Evolutionary conservation across 2,329 filamentous ascomycete genomes (phyloP), one percentile per base, ranked within the genome.

Genomic region (Metarhizium sp.): DNA sequence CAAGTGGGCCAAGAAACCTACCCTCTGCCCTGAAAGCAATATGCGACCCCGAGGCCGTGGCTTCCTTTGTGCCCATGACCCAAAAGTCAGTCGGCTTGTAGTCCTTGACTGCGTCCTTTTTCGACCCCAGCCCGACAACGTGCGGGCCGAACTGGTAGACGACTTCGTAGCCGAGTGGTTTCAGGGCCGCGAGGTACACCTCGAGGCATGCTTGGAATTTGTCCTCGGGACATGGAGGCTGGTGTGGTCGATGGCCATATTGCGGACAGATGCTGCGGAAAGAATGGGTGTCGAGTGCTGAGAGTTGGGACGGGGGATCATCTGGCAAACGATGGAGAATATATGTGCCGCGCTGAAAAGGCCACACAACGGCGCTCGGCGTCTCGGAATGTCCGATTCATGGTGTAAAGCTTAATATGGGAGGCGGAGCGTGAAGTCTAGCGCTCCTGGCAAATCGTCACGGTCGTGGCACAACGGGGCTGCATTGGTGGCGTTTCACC

Each of bases 171-270:
- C 69, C 69, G 34, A 74, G 64, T 2, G 70, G 66, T 38, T 63
- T 63, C 20, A 74, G 68, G 32, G 66, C 68, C 8, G 61, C 61
- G 38, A 66, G 60, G 61, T 74, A 74, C 56, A 71, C 68, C 7
- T 59, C 59, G 2, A 73, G 60, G 45, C 61, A 55, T 29, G 65
- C 59, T 53, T 63, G 55, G 63, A 67, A 63, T 40, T 63, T 60
- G 46, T 59, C 61, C 51, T 62, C 57, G 51, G 69, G 52, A 69
- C 61, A 20, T 53, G 55, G 57, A 73, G 59, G 52, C 64, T 60
- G 45, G 65, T 62, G 62, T 73, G 71, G 48, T 71, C 66, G 58
- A 73, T 68, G 36, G 66, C 58, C 69, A 71, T 73, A 56, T 45
- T 66, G 32, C 1, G 0, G 25, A 25, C 25, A 25, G 25, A 25